phyloP scores from a whole-genome alignment of 106 monocot species.

The Triglochin maritima region DNA sequence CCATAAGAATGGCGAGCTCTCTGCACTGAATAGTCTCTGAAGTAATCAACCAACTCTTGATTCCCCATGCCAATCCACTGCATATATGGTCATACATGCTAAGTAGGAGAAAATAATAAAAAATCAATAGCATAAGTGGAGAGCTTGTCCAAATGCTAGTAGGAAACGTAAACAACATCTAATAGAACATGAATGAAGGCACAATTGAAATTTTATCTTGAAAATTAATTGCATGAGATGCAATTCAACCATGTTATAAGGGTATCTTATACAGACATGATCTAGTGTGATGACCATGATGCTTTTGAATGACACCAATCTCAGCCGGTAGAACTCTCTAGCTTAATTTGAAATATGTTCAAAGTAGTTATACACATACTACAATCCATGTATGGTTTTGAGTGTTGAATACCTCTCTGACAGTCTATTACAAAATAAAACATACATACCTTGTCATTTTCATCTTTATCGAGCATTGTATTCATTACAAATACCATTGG shows the following conservation, averaged over 20 bases:
- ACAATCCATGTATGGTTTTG: background rate
- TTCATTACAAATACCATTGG: conserved; percentile 94
- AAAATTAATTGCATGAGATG: background rate
- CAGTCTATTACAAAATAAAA: background rate
- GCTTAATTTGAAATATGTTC: background rate
- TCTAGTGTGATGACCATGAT: background rate
- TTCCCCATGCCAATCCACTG: conserved; percentile 98
- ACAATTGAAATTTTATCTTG: background rate
- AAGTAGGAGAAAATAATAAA: background rate
- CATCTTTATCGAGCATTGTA: conserved; percentile 66
- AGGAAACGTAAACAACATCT: background rate
- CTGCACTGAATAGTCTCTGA: conserved; percentile 48
- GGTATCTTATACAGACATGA: background rate
- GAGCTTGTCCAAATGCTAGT: background rate
- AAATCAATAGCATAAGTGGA: background rate
- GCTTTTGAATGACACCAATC: background rate
- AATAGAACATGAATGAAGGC: background rate
- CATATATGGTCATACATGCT: background rate
- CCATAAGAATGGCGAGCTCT: conserved; percentile 93
- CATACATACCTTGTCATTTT: conserved; percentile 62
- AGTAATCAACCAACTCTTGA: conserved; percentile 92
- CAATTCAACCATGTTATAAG: background rate
- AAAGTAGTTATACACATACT: background rate
- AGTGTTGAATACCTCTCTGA: background rate
- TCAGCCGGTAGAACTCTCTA: background rate